Evolutionary conservation across 2,329 filamentous ascomycete species (phyloP).

Genomic region (Trichoderma sp.): DNA sequence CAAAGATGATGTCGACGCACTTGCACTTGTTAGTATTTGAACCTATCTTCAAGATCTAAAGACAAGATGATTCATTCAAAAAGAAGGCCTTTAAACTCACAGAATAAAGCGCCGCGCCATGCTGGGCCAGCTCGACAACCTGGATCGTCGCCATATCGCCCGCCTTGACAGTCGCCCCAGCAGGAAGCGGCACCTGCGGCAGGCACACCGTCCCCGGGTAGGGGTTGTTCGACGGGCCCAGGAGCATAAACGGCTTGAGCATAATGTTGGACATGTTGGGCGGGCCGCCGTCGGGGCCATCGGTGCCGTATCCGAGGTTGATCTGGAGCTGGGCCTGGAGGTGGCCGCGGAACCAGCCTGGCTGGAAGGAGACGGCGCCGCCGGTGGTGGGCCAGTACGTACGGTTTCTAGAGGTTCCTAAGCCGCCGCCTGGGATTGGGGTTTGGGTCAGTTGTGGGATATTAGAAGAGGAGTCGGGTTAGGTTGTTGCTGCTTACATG

Average conservation of each 20-base stretch:
- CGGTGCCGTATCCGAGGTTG: slow-evolving; percentile 82
- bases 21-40: not conserved
- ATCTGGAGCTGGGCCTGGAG: slow-evolving; percentile 79
- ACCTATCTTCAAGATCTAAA: no score
- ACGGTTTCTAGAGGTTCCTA: slow-evolving; percentile 74
- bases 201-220: slow-evolving; percentile 89
- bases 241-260: slow-evolving; percentile 77
- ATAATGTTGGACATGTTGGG: slow-evolving; percentile 86
- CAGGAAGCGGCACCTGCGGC: slow-evolving; percentile 83
- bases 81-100: slow-evolving; percentile 49
- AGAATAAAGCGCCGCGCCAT: slow-evolving; percentile 81
- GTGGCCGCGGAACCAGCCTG: slow-evolving; percentile 95
- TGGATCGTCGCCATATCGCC: slow-evolving; percentile 94
- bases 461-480: not conserved
- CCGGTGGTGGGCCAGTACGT: slow-evolving; percentile 89
- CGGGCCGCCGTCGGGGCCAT: slow-evolving; percentile 65
- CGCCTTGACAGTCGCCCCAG: slow-evolving; percentile 66
- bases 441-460: not conserved
- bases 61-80: no score
- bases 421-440: slow-evolving; percentile 71
- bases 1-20: slow-evolving; percentile 95
- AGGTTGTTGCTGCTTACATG: slow-evolving; percentile 63
- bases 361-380: slow-evolving; percentile 86
- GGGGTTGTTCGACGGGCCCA: slow-evolving; percentile 77
- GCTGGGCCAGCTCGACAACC: slow-evolving; percentile 77